phyloP scores from a whole-genome alignment of 768 basidiomycete species.

The Tephrocybe sp. region DNA sequence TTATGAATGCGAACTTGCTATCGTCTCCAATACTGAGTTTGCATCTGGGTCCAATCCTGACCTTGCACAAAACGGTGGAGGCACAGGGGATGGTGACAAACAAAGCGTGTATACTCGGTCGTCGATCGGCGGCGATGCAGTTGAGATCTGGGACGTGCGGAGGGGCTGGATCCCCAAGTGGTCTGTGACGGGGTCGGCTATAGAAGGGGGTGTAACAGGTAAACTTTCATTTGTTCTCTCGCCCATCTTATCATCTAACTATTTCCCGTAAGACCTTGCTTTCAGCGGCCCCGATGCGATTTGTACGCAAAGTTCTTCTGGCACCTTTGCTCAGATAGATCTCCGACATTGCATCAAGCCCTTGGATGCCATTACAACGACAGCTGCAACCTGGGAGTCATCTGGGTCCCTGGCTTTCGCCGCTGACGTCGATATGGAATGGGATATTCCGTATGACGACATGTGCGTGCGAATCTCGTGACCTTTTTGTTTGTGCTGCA shows the following conservation, averaged over 20 bases:
- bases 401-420: constrained; percentile 67
- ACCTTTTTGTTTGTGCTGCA: not conserved
- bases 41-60: constrained; percentile 25
- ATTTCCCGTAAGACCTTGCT: constrained; percentile 48
- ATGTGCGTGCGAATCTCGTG: constrained; percentile 39
- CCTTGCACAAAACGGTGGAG: constrained; percentile 16
- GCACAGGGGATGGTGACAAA: constrained; percentile 7
- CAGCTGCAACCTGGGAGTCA: constrained; percentile 64
- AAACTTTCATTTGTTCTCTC: not conserved
- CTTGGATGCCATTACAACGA: constrained; percentile 63
- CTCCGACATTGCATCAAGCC: constrained; percentile 61
- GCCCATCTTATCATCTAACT: not conserved
- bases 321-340: constrained; percentile 79
- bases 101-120: constrained; percentile 10
- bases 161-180: constrained; percentile 83
- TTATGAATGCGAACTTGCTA: constrained; percentile 71
- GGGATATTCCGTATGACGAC: constrained; percentile 82
- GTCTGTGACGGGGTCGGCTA: constrained; percentile 60
- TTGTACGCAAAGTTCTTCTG: constrained; percentile 72
- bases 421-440: constrained; percentile 44
- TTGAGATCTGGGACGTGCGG: constrained; percentile 88
- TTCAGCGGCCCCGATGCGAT: constrained; percentile 72
- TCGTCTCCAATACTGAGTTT: constrained; percentile 64
- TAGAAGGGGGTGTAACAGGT: constrained; percentile 79
- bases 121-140: constrained; percentile 44